These are phyloP conservation scores for Hibiscus syriacus DNA, from an alignment of 345 rosid genomes.

Conservation along the genomic window DNA sequence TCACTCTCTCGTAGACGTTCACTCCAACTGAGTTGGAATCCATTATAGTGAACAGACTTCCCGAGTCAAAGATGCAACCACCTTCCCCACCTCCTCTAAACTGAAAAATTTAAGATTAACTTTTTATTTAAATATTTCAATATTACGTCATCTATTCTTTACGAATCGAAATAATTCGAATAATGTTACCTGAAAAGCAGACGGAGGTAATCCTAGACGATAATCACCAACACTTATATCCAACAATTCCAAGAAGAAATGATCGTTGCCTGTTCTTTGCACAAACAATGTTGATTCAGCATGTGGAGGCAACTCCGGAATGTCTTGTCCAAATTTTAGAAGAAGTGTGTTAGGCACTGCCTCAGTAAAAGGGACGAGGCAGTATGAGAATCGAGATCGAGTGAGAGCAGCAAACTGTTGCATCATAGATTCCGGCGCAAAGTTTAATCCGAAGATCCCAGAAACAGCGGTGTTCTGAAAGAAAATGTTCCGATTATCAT, in stretches of 20 bases:
- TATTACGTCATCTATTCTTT: too few relatives aligned
- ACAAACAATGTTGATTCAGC: neutral
- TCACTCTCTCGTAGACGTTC: neutral
- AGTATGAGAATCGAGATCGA: constrained; percentile 10
- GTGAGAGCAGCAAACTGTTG: neutral
- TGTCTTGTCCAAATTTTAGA: constrained; percentile 15
- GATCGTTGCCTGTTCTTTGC: neutral
- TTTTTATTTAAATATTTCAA: too few relatives aligned
- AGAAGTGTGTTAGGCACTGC: neutral
- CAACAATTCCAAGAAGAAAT: neutral
- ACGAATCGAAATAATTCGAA: too few relatives aligned
- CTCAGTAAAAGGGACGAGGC: constrained; percentile 5
- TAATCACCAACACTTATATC: constrained; percentile 8
- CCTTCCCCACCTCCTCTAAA: neutral
- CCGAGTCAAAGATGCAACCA: constrained; percentile 9
- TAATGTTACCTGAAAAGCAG: neutral
- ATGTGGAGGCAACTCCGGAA: neutral
- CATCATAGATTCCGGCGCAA: constrained; percentile 7
- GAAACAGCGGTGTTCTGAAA: neutral
- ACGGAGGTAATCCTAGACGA: neutral
- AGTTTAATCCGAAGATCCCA: constrained; percentile 14
- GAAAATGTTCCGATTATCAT: neutral
- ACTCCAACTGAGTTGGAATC: neutral
- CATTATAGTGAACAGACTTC: neutral
- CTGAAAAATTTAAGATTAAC: neutral